Conservation (phyloP, 768 basidiomycete species). For the Mycena alexandri region DNA sequence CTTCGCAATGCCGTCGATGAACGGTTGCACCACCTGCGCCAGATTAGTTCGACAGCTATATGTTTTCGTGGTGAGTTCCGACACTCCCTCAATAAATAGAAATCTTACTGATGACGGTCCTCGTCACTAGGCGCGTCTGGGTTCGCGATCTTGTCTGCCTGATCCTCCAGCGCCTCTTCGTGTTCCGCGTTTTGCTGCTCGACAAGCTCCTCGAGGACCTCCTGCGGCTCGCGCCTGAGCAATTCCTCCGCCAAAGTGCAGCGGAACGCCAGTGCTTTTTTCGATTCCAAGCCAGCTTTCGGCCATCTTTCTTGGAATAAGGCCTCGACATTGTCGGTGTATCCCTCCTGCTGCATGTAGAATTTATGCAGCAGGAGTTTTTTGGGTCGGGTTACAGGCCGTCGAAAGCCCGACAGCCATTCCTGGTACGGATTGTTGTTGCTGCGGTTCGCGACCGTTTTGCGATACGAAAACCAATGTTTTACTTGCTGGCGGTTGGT, state of each 20-base stretch:
- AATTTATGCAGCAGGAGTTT: neutral
- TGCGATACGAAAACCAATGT: slow-evolving; percentile 8
- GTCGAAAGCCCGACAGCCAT: neutral
- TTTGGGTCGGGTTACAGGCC: neutral
- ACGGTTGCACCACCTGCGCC: slow-evolving; percentile 14
- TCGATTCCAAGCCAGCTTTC: neutral
- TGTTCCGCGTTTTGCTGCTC: neutral
- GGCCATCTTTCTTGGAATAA: neutral
- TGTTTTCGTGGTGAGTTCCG: neutral
- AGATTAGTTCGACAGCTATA: neutral
- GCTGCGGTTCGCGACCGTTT: neutral
- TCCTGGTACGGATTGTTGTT: neutral
- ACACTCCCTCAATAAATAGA: too few relatives aligned
- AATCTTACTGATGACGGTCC: neutral
- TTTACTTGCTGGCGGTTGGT: neutral
- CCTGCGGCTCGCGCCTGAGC: neutral
- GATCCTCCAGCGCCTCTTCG: neutral
- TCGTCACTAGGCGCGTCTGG: neutral
- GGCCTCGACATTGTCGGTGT: neutral
- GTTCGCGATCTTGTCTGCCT: neutral
- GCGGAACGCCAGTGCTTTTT: neutral
- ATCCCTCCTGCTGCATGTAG: slow-evolving; percentile 7
- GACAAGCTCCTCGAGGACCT: neutral
- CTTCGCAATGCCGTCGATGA: slow-evolving; percentile 12
- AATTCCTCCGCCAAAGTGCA: slow-evolving; percentile 1